These are phyloP conservation scores for Colletotrichum tanaceti DNA, from an alignment of 2,329 filamentous ascomycete species.

Conservation along the genomic window DNA sequence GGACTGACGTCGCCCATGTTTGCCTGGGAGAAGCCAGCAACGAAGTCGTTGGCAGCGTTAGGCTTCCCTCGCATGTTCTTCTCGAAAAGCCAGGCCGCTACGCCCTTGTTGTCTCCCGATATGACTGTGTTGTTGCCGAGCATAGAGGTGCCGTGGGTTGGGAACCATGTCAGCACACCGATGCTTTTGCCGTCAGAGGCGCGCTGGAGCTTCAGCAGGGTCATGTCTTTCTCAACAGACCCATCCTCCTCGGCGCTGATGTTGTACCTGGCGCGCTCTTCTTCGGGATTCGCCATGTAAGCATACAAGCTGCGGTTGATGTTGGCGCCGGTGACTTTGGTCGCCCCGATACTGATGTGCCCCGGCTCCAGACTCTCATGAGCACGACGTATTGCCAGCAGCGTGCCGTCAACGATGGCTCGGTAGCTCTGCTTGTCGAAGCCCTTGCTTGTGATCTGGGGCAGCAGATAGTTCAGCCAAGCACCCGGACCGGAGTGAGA, in stretches of 20 bases:
- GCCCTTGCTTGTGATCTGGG: slow-evolving; percentile 87
- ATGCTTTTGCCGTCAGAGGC: slow-evolving; percentile 78
- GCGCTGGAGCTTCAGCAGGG: slow-evolving; percentile 79
- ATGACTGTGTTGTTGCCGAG: slow-evolving; percentile 90
- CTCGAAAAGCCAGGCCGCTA: slow-evolving; percentile 87
- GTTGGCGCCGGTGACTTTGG: slow-evolving; percentile 78
- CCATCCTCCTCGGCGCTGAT: slow-evolving; percentile 51
- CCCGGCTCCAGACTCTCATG: slow-evolving; percentile 71
- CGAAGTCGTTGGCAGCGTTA: slow-evolving; percentile 73
- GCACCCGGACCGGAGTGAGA: slow-evolving; percentile 90
- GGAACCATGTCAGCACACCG: slow-evolving; percentile 89
- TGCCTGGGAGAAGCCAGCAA: slow-evolving; percentile 90
- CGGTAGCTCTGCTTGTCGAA: slow-evolving; percentile 88
- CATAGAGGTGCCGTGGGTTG: slow-evolving; percentile 91
- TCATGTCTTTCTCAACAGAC: slow-evolving; percentile 69
- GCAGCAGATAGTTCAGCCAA: slow-evolving; percentile 92
- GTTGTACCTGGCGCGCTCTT: slow-evolving; percentile 78
- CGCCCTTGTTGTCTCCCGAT: slow-evolving; percentile 92
- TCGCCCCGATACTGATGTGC: slow-evolving; percentile 71
- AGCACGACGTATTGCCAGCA: slow-evolving; percentile 82
- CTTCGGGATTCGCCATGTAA: slow-evolving; percentile 85
- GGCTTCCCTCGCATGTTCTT: slow-evolving; percentile 67
- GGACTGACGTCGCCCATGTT: slow-evolving; percentile 92
- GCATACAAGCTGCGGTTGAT: slow-evolving; percentile 90
- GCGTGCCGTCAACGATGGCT: slow-evolving; percentile 85